These are phyloP conservation scores for Zarea fungicola DNA, from an alignment of 2,329 filamentous ascomycete genomes.

Conservation along the genomic window DNA sequence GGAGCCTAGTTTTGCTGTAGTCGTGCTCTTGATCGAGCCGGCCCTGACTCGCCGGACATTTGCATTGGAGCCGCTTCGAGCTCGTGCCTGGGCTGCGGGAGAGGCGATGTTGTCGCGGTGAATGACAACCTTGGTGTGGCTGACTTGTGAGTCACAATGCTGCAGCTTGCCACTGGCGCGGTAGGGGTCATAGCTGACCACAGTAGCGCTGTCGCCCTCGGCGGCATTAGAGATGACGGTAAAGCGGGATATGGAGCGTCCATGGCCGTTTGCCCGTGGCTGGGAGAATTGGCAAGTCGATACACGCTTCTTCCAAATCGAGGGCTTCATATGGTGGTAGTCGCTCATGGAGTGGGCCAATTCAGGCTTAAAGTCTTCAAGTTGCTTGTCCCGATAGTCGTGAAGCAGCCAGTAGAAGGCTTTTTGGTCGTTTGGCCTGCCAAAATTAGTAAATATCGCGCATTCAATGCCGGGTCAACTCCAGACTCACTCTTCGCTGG, in stretches of 20 bases:
- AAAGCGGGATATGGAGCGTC: conserved; percentile 54
- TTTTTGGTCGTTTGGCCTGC: conserved; percentile 83
- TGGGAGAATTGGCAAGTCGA: conserved; percentile 57
- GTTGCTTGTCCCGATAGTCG: conserved; percentile 74
- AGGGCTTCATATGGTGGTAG: conserved; percentile 71
- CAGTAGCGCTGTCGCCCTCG: conserved; percentile 44
- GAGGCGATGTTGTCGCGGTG: conserved; percentile 46
- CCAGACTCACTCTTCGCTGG: conserved; percentile 59
- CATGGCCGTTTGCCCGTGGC: conserved; percentile 40
- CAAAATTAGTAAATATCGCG: conserved; percentile 19
- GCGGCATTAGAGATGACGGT: conserved; percentile 60
- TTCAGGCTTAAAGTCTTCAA: conserved; percentile 80
- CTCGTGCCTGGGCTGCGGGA: conserved; percentile 22
- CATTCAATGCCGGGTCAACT: not conserved
- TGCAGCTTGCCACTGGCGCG: conserved; percentile 56
- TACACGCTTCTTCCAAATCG: conserved; percentile 53
- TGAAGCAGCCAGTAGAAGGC: conserved; percentile 83
- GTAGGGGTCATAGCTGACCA: conserved; percentile 77
- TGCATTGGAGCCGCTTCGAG: conserved; percentile 30
- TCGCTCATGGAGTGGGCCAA: conserved; percentile 85
- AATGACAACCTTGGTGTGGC: conserved; percentile 63
- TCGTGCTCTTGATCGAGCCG: conserved; percentile 25
- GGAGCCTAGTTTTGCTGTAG: conserved; percentile 26
- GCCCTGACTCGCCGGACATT: conserved; percentile 24
- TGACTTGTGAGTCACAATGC: conserved; percentile 40